Percentiles rank a stretch among this genome's conserved stretches.
Evolutionary conservation across 208 protist species (phyloP).

Genomic region (Leptomonas pyrrhocoris): DNA sequence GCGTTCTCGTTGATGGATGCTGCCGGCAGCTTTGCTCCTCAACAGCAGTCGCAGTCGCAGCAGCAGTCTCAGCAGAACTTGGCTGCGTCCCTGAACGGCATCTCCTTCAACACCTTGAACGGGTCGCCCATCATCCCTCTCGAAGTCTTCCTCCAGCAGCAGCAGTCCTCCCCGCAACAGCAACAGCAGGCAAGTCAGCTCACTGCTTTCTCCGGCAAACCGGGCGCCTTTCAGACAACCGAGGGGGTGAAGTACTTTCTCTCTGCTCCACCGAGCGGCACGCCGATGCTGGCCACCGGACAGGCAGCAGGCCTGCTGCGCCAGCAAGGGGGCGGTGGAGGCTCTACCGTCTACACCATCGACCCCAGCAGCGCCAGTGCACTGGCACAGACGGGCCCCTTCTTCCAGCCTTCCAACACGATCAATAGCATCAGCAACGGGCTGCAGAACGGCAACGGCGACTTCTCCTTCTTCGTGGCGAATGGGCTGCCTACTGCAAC

Average conservation of each 20-base stretch:
- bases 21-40: background rate
- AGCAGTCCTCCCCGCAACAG: slow-evolving; percentile 29
- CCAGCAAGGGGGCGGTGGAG: slow-evolving; percentile 4
- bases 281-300: slow-evolving; percentile 17
- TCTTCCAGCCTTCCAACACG: slow-evolving; percentile 7
- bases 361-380: slow-evolving; percentile 13
- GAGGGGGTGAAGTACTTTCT: slow-evolving; percentile 28
- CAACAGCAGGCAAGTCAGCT: slow-evolving; percentile 20
- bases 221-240: slow-evolving; percentile 5
- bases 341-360: slow-evolving; percentile 16
- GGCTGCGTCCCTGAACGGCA: slow-evolving; percentile 6
- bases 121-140: slow-evolving; percentile 23
- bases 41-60: slow-evolving; percentile 4
- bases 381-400: background rate
- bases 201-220: background rate
- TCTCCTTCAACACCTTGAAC: slow-evolving; percentile 19
- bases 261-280: background rate
- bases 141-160: slow-evolving; percentile 24
- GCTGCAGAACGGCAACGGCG: slow-evolving; percentile 12
- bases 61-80: slow-evolving; percentile 12
- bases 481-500: slow-evolving; percentile 3
- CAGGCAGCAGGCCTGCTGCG: background rate
- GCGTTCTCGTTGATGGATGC: slow-evolving; percentile 24
- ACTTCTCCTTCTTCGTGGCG: slow-evolving; percentile 19
- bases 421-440: background rate